Evolutionary conservation across 2,329 filamentous ascomycete genomes (phyloP).

Genomic region (Diplodia corticola): DNA sequence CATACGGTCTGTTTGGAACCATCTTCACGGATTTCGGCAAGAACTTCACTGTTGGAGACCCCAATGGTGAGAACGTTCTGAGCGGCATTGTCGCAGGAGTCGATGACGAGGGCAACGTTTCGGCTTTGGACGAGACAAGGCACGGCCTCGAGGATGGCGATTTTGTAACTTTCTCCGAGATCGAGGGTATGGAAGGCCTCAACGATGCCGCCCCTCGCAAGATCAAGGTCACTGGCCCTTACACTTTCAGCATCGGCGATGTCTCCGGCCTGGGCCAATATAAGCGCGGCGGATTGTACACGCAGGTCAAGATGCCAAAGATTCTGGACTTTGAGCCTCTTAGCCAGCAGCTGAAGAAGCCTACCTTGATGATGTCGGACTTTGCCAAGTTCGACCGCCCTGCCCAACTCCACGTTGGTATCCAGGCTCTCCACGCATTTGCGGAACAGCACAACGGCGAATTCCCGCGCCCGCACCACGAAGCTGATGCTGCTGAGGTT

Average conservation of each 20-base stretch:
- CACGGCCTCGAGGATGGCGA: conserved; percentile 97
- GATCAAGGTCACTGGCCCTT: conserved; percentile 88
- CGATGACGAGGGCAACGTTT: conserved; percentile 85
- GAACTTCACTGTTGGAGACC: conserved; percentile 86
- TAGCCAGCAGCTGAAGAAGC: conserved; percentile 74
- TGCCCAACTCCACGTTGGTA: conserved; percentile 84
- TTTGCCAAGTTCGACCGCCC: conserved; percentile 98
- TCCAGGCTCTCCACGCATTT: conserved; percentile 90
- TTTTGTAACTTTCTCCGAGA: conserved; percentile 89
- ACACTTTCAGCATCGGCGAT: conserved; percentile 96
- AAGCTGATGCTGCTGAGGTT: conserved; percentile 77
- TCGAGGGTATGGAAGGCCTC: conserved; percentile 87
- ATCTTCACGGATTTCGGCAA: conserved; percentile 98
- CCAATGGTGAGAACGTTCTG: conserved; percentile 84
- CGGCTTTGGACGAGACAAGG: conserved; percentile 88
- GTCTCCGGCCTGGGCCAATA: conserved; percentile 86
- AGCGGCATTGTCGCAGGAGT: conserved; percentile 89
- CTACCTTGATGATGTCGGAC: conserved; percentile 88
- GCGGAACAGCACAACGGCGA: conserved; percentile 68
- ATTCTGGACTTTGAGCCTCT: conserved; percentile 85
- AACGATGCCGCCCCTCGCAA: conserved; percentile 85
- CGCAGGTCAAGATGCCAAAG: conserved; percentile 98
- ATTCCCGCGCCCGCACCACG: conserved; percentile 79
- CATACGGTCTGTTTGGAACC: conserved; percentile 89
- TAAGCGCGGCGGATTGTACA: conserved; percentile 82